Conservation (phyloP, 371 early-diverging fungal species). For the Rhizopus stolonifer region DNA sequence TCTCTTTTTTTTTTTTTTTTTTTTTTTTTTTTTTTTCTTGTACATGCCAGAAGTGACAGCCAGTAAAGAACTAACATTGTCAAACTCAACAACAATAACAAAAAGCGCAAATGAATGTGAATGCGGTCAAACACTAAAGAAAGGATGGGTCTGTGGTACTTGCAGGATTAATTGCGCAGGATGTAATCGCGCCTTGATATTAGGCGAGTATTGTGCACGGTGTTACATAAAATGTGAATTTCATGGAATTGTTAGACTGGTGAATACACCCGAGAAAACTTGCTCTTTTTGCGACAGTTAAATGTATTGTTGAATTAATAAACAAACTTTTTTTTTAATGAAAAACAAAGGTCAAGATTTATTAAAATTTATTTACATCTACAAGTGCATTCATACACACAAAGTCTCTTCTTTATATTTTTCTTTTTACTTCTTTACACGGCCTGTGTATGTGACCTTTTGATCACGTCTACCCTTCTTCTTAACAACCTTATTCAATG, state of each 20-base stretch:
- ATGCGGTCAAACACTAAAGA: conserved; percentile 32
- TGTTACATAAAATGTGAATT: conserved; percentile 27
- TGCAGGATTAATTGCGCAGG: conserved; percentile 33
- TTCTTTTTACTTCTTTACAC: conserved; percentile 36
- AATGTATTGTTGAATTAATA: background rate
- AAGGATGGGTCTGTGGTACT: conserved; percentile 31
- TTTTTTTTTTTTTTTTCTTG: no score
- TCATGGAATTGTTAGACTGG: conserved; percentile 14
- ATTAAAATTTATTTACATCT: conserved; percentile 12
- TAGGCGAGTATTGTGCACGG: conserved; percentile 33
- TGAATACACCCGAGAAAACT: background rate
- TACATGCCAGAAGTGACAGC: no score
- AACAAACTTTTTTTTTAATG: background rate
- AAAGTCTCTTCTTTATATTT: background rate
- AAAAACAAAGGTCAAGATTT: background rate
- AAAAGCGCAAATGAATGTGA: conserved; percentile 16
- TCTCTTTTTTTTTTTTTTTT: no score
- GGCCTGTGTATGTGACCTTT: conserved; percentile 47
- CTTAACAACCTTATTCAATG: conserved; percentile 66
- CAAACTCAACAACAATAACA: no score
- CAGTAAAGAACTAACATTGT: no score
- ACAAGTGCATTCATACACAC: background rate
- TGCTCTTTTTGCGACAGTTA: background rate
- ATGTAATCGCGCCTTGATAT: conserved; percentile 33
- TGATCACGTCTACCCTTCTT: conserved; percentile 47